These are phyloP conservation scores for Cladosporium oxysporum DNA, from an alignment of 2,329 filamentous ascomycete species.

Conservation along the genomic window DNA sequence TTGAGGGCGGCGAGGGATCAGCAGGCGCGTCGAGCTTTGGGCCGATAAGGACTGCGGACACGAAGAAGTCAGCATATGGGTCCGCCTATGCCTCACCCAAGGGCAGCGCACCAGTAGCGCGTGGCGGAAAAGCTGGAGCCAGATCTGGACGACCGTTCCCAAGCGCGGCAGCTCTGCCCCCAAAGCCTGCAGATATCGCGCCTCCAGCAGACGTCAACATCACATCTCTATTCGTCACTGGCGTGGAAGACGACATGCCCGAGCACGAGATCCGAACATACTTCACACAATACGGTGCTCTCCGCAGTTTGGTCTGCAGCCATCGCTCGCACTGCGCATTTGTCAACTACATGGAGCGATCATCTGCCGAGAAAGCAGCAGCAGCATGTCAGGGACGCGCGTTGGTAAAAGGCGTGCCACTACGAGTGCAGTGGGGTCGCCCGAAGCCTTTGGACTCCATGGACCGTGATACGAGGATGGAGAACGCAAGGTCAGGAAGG, in stretches of 20 bases:
- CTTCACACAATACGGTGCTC: constrained; percentile 84
- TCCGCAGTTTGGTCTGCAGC: constrained; percentile 91
- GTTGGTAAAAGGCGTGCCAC: constrained; percentile 84
- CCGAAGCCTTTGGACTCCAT: constrained; percentile 90
- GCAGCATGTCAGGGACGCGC: constrained; percentile 82
- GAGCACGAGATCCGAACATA: constrained; percentile 89
- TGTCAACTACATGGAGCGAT: constrained; percentile 85
- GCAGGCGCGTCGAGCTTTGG: constrained; percentile 52
- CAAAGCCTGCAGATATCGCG: constrained; percentile 79
- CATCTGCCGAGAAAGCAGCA: constrained; percentile 83
- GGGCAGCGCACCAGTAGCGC: constrained; percentile 22
- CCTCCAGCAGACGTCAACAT: constrained; percentile 83
- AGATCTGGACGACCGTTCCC: constrained; percentile 63
- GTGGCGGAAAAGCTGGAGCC: constrained; percentile 38
- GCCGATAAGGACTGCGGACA: constrained; percentile 74
- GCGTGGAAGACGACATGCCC: constrained; percentile 92
- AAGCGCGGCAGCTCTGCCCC: constrained; percentile 71
- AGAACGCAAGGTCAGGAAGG: constrained; percentile 75
- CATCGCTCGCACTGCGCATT: constrained; percentile 98
- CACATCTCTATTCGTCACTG: constrained; percentile 91
- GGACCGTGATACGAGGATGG: constrained; percentile 79
- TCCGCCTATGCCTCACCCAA: constrained; percentile 27
- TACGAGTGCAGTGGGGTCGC: constrained; percentile 88
- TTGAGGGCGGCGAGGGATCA: constrained; percentile 41
- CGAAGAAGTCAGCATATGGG: constrained; percentile 37